These are phyloP conservation scores for Dunaliella primolecta DNA, from an alignment of 139 green algal genomes.

Conservation along the genomic window DNA sequence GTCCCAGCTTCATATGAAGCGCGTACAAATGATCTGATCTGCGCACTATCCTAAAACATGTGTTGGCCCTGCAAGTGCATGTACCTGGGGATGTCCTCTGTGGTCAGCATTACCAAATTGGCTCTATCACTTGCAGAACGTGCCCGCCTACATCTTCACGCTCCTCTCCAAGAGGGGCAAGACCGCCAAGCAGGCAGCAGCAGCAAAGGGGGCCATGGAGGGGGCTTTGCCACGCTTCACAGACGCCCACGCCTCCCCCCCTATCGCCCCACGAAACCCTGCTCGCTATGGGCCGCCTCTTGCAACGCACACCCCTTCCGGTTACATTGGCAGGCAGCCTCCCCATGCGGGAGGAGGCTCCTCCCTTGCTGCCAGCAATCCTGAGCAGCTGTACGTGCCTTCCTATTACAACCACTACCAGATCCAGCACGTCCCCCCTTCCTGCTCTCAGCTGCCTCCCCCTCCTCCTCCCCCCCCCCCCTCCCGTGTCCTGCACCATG, in stretches of 20 bases:
- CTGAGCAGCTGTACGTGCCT: too few relatives aligned
- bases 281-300: not conserved
- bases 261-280: not conserved
- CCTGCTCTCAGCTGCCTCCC: too few relatives aligned
- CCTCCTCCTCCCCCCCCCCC: not conserved
- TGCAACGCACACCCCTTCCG: not conserved
- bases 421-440: too few relatives aligned
- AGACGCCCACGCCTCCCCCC: not conserved
- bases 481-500: not conserved
- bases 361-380: too few relatives aligned
- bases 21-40: too few relatives aligned
- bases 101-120: too few relatives aligned
- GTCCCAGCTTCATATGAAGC: too few relatives aligned
- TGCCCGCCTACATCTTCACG: constrained; percentile 46
- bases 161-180: constrained; percentile 44
- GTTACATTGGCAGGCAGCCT: not conserved
- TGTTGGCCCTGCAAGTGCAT: too few relatives aligned
- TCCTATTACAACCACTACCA: too few relatives aligned
- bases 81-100: too few relatives aligned
- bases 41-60: too few relatives aligned
- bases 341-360: not conserved
- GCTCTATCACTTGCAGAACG: constrained; percentile 1
- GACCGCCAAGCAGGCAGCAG: constrained; percentile 43
- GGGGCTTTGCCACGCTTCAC: not conserved
- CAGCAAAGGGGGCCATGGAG: constrained; percentile 18